Evolutionary conservation across 2,329 filamentous ascomycete species (phyloP), one percentile per base, ranked within the genome.

Genomic region (Cordyceps militaris): DNA sequence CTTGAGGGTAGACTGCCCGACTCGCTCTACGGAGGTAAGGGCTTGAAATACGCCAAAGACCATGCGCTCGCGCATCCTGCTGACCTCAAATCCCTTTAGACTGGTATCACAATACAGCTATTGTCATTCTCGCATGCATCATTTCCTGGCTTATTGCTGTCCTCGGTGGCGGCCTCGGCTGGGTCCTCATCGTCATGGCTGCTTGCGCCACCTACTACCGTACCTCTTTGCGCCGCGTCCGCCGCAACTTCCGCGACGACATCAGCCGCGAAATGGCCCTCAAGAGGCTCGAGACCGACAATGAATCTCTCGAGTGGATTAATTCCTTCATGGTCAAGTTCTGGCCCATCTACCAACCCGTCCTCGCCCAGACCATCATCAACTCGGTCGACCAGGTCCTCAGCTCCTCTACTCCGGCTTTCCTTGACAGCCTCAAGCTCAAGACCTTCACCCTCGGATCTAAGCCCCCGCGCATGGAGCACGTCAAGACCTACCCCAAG

Each of bases 261-360:
- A 83, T 99, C 64, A 87, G 87, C 60, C 87, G 94, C 56, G 92
- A 97, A 71, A 81, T 97, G 79, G 86, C 88, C 13, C 89, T 97
- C 73, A 87, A 87, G 72, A 89, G 82, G 66, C 78, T 99, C 56
- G 94, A 97, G 65, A 94, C 86, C 9, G 94, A 99, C 65, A 85
- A 85, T 26, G 94, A 99, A 74, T 94, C 89, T 58, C 78, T 99
- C 50, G 94, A 99, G 72, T 99, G 94, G 94, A 97, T 99, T 72
- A 99, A 99, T 79, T 96, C 91, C 65, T 99, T 99, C 76, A 71
- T 99, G 66, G 85, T 95, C 74, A 99, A 99, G 71, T 99, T 99
- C 76, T 99, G 94, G 94, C 94, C 94, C 61, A 99, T 99, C 67
- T 97, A 96, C 70, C 91, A 94, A 57, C 94, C 94, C 1, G 90